A percentile compares a stretch with the other conserved stretches of the same genome.
These are phyloP conservation scores for Collybia mongolica DNA, from an alignment of 768 basidiomycete species.

Conservation along the genomic window DNA sequence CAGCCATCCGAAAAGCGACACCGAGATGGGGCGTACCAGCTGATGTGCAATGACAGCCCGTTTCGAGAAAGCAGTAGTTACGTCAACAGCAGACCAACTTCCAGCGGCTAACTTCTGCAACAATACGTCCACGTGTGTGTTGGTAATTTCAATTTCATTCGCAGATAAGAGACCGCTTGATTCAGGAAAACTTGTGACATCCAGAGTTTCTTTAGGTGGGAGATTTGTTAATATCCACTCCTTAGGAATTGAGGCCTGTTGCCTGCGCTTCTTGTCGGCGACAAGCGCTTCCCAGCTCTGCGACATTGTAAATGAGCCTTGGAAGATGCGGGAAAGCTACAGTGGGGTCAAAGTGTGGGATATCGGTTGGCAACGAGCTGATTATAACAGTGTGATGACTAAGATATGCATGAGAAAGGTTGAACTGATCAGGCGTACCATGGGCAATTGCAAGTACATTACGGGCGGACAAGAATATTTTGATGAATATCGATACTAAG, in stretches of 20 bases:
- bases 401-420: no score
- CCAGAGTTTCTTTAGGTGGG: slow-evolving; percentile 45
- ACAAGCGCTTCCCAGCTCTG: slow-evolving; percentile 51
- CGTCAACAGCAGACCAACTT: slow-evolving; percentile 63
- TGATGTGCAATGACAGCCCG: slow-evolving; percentile 81
- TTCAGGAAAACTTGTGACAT: slow-evolving; percentile 55
- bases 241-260: slow-evolving; percentile 56
- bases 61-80: slow-evolving; percentile 74
- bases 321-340: slow-evolving; percentile 31
- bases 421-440: no score
- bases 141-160: slow-evolving; percentile 49
- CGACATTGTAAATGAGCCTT: slow-evolving; percentile 27
- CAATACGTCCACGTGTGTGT: slow-evolving; percentile 39
- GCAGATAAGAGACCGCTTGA: slow-evolving; percentile 55
- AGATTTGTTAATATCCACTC: slow-evolving; percentile 56
- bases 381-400: no score
- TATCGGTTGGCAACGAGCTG: no score
- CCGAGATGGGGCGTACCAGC: slow-evolving; percentile 43
- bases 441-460: no score
- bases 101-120: slow-evolving; percentile 51
- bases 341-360: no score
- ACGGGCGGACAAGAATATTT: no score
- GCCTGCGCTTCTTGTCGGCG: slow-evolving; percentile 51
- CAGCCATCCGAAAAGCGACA: background rate
- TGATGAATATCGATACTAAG: no score